Conservation (phyloP, 768 basidiomycete species). For the Suillus brevipes region DNA sequence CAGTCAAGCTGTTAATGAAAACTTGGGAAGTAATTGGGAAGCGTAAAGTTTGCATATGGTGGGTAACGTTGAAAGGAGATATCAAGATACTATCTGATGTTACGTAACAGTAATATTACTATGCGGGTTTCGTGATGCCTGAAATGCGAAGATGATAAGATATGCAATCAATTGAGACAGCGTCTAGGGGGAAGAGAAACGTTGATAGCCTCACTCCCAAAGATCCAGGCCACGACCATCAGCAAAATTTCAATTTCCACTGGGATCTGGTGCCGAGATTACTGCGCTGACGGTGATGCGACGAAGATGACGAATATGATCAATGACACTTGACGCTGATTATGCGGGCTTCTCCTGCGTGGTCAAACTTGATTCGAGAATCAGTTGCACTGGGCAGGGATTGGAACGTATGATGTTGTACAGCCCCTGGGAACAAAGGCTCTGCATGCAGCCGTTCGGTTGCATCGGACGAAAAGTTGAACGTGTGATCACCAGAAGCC, state of each 20-base stretch:
- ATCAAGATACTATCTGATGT: no score
- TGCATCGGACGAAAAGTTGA: neutral
- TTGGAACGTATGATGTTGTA: neutral
- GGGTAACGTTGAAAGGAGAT: neutral
- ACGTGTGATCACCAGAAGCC: neutral
- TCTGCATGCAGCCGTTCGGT: neutral
- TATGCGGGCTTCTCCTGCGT: slow-evolving; percentile 49
- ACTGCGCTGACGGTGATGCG: neutral
- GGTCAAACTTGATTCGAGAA: slow-evolving; percentile 2
- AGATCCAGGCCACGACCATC: neutral
- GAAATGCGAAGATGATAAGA: neutral
- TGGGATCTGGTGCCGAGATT: neutral
- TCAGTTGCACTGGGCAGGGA: neutral
- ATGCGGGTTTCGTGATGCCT: neutral
- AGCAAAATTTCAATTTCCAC: neutral
- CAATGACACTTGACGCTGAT: slow-evolving; percentile 49
- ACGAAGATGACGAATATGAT: neutral
- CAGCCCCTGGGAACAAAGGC: neutral
- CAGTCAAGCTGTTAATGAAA: neutral
- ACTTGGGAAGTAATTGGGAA: no score
- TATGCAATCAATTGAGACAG: neutral
- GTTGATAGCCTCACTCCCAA: neutral
- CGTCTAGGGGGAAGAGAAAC: neutral
- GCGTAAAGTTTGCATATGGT: neutral
- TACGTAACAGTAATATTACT: neutral